Conservation (phyloP, 2,329 filamentous ascomycete genomes). For the Fusarium avenaceum region DNA sequence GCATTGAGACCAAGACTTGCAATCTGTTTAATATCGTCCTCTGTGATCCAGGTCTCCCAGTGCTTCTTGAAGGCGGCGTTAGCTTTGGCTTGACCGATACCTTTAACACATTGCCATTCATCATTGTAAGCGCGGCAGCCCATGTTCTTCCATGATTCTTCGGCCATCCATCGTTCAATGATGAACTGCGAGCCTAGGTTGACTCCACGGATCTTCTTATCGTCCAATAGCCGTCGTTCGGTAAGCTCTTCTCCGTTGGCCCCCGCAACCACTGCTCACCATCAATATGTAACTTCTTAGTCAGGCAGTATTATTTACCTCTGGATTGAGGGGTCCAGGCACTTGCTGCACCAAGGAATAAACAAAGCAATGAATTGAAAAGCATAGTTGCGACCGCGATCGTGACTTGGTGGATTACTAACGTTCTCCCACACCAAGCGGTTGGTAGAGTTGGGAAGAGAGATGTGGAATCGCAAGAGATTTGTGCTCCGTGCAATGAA, state of each 20-base stretch:
- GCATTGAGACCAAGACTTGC: slow-evolving; percentile 44
- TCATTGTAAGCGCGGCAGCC: slow-evolving; percentile 46
- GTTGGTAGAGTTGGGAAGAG: fast-evolving
- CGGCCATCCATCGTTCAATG: slow-evolving; percentile 48
- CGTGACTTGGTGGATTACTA: too few relatives aligned
- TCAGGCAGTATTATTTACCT: neutral
- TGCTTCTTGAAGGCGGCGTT: slow-evolving; percentile 45
- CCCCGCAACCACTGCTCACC: neutral
- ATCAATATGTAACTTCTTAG: neutral
- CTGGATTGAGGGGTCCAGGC: slow-evolving; percentile 31
- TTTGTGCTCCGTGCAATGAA: too few relatives aligned
- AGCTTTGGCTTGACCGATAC: slow-evolving; percentile 43
- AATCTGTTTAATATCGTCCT: slow-evolving; percentile 45
- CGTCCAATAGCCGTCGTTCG: slow-evolving; percentile 29
- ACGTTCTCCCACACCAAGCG: neutral
- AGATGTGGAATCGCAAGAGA: neutral
- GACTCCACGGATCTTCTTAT: slow-evolving; percentile 45
- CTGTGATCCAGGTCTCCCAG: slow-evolving; percentile 46
- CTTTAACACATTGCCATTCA: slow-evolving; percentile 47
- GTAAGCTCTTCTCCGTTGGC: slow-evolving; percentile 4
- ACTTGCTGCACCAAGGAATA: neutral
- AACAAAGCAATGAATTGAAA: neutral
- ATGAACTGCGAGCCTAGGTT: slow-evolving; percentile 50
- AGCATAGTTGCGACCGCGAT: neutral
- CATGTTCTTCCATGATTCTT: slow-evolving; percentile 44